These are phyloP conservation scores for Helianthus tuberosus DNA, from an alignment of 129 eudicot genomes.

Conservation along the genomic window DNA sequence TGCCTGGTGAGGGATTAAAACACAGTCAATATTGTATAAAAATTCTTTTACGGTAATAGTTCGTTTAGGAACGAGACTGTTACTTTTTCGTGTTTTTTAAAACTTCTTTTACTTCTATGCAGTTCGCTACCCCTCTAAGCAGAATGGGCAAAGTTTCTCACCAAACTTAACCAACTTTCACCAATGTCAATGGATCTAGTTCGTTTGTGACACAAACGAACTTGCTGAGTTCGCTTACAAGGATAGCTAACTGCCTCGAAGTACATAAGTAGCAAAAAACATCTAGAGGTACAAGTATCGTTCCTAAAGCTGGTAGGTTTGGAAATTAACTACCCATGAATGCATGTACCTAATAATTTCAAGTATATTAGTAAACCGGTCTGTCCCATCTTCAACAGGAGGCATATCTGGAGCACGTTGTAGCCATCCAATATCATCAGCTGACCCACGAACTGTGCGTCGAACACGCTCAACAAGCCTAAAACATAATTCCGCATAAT, in stretches of 20 bases:
- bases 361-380: slow-evolving; percentile 76
- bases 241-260: no score
- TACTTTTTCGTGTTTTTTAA: no score
- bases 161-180: no score
- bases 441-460: slow-evolving; percentile 88
- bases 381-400: slow-evolving; percentile 95
- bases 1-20: slow-evolving; percentile 57
- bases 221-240: no score
- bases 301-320: not conserved
- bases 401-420: slow-evolving; percentile 78
- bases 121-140: no score
- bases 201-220: no score
- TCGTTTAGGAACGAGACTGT: no score
- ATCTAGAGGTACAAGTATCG: no score
- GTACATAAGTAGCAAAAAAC: not conserved
- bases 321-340: not conserved
- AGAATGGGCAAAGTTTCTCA: no score
- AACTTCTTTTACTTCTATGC: no score
- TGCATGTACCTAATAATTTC: slow-evolving; percentile 69
- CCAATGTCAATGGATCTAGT: no score
- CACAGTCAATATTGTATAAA: not conserved
- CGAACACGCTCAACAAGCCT: slow-evolving; percentile 82
- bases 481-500: slow-evolving; percentile 10
- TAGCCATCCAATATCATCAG: slow-evolving; percentile 98
- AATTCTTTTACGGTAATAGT: no score